A percentile compares a stretch with the other conserved stretches of the same genome.
phyloP scores from a whole-genome alignment of 805 yeast species.

The Monosporozyma yasuniensis region DNA sequence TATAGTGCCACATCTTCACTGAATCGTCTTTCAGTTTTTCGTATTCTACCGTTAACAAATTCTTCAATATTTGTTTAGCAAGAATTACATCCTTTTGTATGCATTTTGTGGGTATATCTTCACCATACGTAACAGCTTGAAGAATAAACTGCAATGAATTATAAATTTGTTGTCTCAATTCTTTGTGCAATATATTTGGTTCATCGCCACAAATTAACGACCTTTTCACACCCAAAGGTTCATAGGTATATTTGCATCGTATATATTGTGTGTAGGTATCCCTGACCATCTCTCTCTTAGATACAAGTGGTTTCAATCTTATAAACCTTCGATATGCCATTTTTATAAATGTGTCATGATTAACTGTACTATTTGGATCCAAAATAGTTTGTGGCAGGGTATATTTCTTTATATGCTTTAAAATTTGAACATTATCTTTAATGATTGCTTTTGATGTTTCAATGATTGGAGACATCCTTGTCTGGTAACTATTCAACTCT shows the following conservation, averaged over 20 bases:
- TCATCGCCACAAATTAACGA: conserved; percentile 7
- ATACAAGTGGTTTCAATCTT: conserved; percentile 22
- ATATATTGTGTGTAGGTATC: conserved; percentile 22
- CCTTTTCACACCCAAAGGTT: conserved; percentile 20
- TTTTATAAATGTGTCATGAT: neutral
- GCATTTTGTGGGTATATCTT: conserved; percentile 1
- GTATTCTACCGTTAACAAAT: conserved; percentile 22
- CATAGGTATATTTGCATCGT: conserved; percentile 22
- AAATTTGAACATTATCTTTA: neutral
- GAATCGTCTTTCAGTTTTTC: conserved; percentile 12
- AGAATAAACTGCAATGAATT: conserved; percentile 20
- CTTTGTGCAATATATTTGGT: neutral
- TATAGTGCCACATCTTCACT: neutral
- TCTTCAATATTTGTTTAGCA: conserved; percentile 19
- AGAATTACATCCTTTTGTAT: neutral
- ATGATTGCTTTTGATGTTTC: neutral
- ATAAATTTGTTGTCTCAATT: conserved; percentile 3
- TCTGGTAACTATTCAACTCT: neutral
- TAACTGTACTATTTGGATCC: neutral
- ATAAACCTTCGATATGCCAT: conserved; percentile 21
- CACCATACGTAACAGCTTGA: conserved; percentile 15
- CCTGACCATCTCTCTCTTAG: conserved; percentile 19
- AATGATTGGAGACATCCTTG: neutral
- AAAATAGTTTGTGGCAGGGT: neutral
- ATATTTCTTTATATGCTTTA: neutral